phyloP scores from a whole-genome alignment of 1,139 yeast genomes.

The Kluyveromyces sp. region DNA sequence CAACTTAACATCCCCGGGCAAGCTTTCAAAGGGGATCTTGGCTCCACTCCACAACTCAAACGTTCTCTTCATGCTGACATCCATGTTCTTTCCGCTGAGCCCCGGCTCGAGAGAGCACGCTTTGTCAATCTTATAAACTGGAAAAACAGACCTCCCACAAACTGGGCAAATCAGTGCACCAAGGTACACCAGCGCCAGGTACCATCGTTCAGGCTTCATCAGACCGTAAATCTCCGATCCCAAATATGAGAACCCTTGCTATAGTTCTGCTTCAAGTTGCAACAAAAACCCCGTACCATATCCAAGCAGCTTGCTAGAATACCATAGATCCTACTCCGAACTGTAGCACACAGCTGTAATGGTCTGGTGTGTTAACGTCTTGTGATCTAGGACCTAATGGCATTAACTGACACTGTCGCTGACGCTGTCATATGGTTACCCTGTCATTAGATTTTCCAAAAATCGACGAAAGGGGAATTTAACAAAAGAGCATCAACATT shows the following conservation, averaged over 20 bases:
- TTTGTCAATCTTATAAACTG: constrained; percentile 4
- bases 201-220: too few species aligned
- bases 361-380: too few species aligned
- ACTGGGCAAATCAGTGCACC: not conserved
- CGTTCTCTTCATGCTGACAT: constrained; percentile 4
- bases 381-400: too few species aligned
- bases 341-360: too few species aligned
- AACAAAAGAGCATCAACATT: not conserved
- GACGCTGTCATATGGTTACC: not conserved
- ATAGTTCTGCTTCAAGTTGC: too few species aligned
- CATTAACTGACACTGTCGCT: constrained; percentile 1
- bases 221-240: too few species aligned
- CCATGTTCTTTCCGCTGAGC: not conserved
- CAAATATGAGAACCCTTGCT: too few species aligned
- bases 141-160: not conserved
- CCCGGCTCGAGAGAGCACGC: not conserved
- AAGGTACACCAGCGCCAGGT: not conserved
- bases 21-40: not conserved
- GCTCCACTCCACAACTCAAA: constrained; percentile 7
- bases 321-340: too few species aligned
- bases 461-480: constrained; percentile 8
- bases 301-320: too few species aligned
- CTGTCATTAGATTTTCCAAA: not conserved
- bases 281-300: too few species aligned
- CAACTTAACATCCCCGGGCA: constrained; percentile 10